Percentiles rank a stretch among this genome's conserved stretches.
These are phyloP conservation scores for Volvox africanus DNA, from an alignment of 139 green algal genomes.

Conservation along the genomic window DNA sequence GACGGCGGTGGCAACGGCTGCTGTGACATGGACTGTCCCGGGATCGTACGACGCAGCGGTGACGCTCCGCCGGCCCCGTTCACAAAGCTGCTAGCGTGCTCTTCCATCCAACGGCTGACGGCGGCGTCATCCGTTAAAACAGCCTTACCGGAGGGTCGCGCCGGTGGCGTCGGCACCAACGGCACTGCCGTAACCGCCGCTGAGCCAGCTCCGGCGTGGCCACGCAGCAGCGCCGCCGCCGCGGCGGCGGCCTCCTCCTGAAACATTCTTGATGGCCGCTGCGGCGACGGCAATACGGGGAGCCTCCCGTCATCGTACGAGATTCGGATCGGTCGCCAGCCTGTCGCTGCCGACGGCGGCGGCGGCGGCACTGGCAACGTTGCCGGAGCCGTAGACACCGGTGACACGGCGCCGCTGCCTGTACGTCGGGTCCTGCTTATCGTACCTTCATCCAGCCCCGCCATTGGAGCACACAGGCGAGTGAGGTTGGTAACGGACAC, in stretches of 20 bases:
- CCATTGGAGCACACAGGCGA: not conserved
- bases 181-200: not conserved
- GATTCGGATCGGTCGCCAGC: not conserved
- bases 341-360: not conserved
- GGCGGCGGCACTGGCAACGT: not conserved
- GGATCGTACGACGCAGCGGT: not conserved
- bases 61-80: not conserved
- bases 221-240: not conserved
- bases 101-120: not conserved
- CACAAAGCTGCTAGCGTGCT: not conserved
- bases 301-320: not conserved
- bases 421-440: not conserved
- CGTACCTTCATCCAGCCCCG: not conserved
- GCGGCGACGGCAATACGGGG: not conserved
- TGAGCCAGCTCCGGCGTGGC: not conserved
- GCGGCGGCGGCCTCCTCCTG: not conserved
- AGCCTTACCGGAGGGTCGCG: not conserved
- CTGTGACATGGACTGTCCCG: not conserved
- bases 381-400: not conserved
- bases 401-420: not conserved
- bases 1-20: not conserved
- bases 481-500: not conserved
- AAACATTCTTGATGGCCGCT: conserved; percentile 5
- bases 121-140: not conserved
- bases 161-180: not conserved